These are phyloP conservation scores for Xylona heveae DNA, from an alignment of 495 filamentous ascomycete species.

Conservation along the genomic window DNA sequence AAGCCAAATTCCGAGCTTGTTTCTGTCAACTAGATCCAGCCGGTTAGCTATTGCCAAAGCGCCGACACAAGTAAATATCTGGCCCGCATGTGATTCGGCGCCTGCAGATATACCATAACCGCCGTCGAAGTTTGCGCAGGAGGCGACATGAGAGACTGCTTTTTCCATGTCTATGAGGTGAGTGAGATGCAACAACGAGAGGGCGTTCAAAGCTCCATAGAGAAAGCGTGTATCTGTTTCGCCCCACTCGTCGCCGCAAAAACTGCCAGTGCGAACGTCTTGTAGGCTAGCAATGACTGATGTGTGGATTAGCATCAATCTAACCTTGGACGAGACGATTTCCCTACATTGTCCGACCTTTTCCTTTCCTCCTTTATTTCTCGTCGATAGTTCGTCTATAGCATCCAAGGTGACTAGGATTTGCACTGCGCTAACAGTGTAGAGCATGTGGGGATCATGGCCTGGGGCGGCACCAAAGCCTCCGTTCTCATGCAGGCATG, in stretches of 20 bases:
- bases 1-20: conserved; percentile 71
- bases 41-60: conserved; percentile 64
- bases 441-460: conserved; percentile 89
- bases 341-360: conserved; percentile 53
- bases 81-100: conserved; percentile 79
- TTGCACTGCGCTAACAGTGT: conserved; percentile 83
- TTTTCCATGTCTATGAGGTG: conserved; percentile 52
- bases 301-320: conserved; percentile 12
- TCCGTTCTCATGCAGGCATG: conserved; percentile 68
- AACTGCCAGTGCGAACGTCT: conserved; percentile 58
- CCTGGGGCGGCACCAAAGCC: conserved; percentile 88
- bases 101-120: conserved; percentile 77
- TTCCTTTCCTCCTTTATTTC: conserved; percentile 41
- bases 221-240: conserved; percentile 90
- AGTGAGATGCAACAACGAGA: conserved; percentile 58
- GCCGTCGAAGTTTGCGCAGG: conserved; percentile 81
- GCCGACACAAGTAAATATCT: conserved; percentile 88
- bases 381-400: conserved; percentile 53
- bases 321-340: not conserved
- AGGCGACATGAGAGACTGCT: conserved; percentile 53
- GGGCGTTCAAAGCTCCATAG: conserved; percentile 66
- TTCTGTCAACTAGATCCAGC: conserved; percentile 63
- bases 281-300: conserved; percentile 68
- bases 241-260: conserved; percentile 89
- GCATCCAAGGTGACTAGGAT: conserved; percentile 72